Percentiles rank a stretch among this genome's conserved stretches.
phyloP scores from a whole-genome alignment of 352 stramenopile species.

The Aphanomyces euteiches region DNA sequence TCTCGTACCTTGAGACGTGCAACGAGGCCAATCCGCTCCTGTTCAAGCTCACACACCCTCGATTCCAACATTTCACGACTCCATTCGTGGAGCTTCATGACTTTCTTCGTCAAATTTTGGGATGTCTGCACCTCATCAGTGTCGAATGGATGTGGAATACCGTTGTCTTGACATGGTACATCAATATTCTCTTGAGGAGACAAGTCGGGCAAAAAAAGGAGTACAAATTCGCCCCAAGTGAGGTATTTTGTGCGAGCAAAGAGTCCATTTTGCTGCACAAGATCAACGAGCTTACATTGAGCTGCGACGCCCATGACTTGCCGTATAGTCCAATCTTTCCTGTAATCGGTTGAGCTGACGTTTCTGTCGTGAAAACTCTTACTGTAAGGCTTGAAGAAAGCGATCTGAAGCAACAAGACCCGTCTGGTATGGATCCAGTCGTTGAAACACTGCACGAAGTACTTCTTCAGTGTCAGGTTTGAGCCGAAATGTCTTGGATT shows the following conservation, averaged over 20 bases:
- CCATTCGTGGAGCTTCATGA: not conserved
- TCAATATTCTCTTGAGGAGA: not conserved
- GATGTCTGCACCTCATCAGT: not conserved
- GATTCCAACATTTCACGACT: constrained; percentile 4
- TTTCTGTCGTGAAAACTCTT: not conserved
- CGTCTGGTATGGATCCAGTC: constrained; percentile 58
- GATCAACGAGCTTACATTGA: not conserved
- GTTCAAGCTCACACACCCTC: not conserved
- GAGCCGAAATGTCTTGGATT: constrained; percentile 31
- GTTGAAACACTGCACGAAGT: constrained; percentile 58
- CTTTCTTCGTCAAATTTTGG: not conserved
- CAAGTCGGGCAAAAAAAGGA: constrained; percentile 55
- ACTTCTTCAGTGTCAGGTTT: constrained; percentile 51
- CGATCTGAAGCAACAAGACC: constrained; percentile 42
- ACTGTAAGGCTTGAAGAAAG: constrained; percentile 43
- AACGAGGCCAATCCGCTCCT: not conserved
- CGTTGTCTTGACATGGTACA: not conserved
- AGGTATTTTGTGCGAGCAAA: constrained; percentile 37
- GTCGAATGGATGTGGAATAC: constrained; percentile 8
- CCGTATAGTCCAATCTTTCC: constrained; percentile 37
- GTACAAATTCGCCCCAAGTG: constrained; percentile 74
- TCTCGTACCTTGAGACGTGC: not conserved
- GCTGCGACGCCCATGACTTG: constrained; percentile 26
- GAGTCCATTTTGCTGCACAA: not conserved
- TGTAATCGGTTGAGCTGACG: not conserved